These are phyloP conservation scores for Calocera cornea DNA, from an alignment of 768 basidiomycete genomes.

Conservation along the genomic window DNA sequence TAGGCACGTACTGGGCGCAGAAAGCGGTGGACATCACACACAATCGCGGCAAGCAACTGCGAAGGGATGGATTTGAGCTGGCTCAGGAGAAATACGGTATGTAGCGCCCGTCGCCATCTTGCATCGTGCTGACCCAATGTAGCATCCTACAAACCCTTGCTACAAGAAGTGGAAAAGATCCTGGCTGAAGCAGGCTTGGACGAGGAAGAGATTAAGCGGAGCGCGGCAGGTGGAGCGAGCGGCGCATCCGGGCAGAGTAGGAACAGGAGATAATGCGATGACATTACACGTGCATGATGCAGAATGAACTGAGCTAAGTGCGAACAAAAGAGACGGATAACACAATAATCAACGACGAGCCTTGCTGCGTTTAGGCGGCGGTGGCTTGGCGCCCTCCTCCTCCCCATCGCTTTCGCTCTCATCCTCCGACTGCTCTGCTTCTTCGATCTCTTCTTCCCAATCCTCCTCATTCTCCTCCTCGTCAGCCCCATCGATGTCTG, in stretches of 20 bases:
- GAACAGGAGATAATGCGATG: neutral
- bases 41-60: conserved; percentile 61
- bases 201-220: conserved; percentile 60
- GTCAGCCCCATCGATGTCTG: neutral
- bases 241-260: neutral
- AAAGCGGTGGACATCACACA: conserved; percentile 49
- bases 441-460: conserved; percentile 3
- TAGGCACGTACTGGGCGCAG: conserved; percentile 69
- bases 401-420: conserved; percentile 9
- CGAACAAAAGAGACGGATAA: too few relatives aligned
- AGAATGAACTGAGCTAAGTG: neutral
- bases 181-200: conserved; percentile 72
- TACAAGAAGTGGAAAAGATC: conserved; percentile 73
- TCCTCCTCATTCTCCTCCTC: conserved; percentile 5
- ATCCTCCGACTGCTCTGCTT: conserved; percentile 4
- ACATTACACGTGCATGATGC: neutral
- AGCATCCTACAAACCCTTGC: conserved; percentile 71
- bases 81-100: conserved; percentile 61
- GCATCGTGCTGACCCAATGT: neutral
- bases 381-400: neutral
- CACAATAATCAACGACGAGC: neutral
- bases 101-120: conserved; percentile 15
- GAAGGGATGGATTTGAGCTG: conserved; percentile 62
- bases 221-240: conserved; percentile 32
- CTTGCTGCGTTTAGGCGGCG: neutral